Evolutionary conservation across 208 protist species (phyloP), one percentile per base, ranked within the genome.

Genomic region (Balamuthia mandrillaris): DNA sequence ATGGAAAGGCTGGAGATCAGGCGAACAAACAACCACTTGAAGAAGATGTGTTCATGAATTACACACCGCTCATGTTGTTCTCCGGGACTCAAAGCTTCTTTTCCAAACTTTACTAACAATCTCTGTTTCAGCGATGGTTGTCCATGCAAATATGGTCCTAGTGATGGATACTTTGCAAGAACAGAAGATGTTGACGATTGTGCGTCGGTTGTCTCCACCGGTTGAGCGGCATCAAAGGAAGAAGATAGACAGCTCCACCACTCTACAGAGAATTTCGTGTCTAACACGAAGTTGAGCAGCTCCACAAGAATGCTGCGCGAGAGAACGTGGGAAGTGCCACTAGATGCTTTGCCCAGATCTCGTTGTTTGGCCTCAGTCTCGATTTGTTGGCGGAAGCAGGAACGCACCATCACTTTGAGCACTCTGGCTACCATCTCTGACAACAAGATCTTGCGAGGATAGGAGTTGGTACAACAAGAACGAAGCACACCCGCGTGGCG

Each of bases 401-500:
- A 44, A 4, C 65, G 65, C n/a, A 75, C 41, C 65, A 75, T 52
- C 27, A 75, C 65, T 44, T 75, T 75, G 65, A 51, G n/a, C 24
- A 75, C 65, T 18, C 65, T 37, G 9, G 65, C 65, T 3, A 75
- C 35, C 65, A 75, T 75, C 27, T 75, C 65, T 10, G 65, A 75
- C 12, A 75, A 44, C 7, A 75, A 27, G 39, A 75, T 75, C 65
- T 75, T 75, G 42, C 65, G 65, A 12, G 65, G 65, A 7, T 75
- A 75, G 16, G 65, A 75, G 42, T 75, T 75, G 24, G 45, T 44
- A 27, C 65, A 75, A 24, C 52, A 54, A 10, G 45, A 37, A 0
- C 65, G 35, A 24, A 75, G 21, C 6, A 37, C 21, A 29, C 65
- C 65, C 29, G 52, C 45, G 7, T 75, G 65, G 65, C 65, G 65